Evolutionary conservation across 1,284 basidiomycete genomes (phyloP).

Genomic region (Ustilago nuda): DNA sequence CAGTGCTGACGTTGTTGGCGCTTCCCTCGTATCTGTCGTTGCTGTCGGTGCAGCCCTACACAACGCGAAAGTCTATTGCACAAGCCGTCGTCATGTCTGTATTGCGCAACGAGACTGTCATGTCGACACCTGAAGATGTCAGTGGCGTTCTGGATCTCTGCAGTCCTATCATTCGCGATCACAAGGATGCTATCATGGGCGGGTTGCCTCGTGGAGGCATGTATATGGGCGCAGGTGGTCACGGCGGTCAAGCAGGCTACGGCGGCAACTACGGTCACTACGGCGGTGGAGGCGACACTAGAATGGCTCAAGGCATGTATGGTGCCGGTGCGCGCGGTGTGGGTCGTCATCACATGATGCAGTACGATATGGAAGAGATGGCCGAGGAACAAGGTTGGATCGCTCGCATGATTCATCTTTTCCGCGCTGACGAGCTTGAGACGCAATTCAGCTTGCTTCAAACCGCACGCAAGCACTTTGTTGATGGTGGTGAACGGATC

Average conservation of each 20-base stretch:
- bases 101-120: constrained; percentile 64
- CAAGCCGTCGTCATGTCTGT: constrained; percentile 66
- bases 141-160: constrained; percentile 66
- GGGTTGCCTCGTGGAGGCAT: constrained; percentile 38
- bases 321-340: constrained; percentile 43
- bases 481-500: constrained; percentile 65
- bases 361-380: constrained; percentile 65
- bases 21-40: constrained; percentile 63
- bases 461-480: constrained; percentile 64
- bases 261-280: constrained; percentile 43
- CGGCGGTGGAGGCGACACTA: constrained; percentile 40
- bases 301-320: constrained; percentile 48
- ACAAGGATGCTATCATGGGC: constrained; percentile 56
- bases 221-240: constrained; percentile 37
- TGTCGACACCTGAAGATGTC: constrained; percentile 66
- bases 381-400: constrained; percentile 67
- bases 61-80: constrained; percentile 64
- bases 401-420: constrained; percentile 66
- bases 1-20: constrained; percentile 64
- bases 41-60: constrained; percentile 59
- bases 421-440: constrained; percentile 63
- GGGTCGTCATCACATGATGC: constrained; percentile 50
- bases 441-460: constrained; percentile 66
- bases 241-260: constrained; percentile 25
- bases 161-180: constrained; percentile 61